Percentiles rank a stretch among this genome's conserved stretches.
These are phyloP conservation scores for Candida sanyaensis DNA, from an alignment of 1,139 yeast genomes.

Conservation along the genomic window DNA sequence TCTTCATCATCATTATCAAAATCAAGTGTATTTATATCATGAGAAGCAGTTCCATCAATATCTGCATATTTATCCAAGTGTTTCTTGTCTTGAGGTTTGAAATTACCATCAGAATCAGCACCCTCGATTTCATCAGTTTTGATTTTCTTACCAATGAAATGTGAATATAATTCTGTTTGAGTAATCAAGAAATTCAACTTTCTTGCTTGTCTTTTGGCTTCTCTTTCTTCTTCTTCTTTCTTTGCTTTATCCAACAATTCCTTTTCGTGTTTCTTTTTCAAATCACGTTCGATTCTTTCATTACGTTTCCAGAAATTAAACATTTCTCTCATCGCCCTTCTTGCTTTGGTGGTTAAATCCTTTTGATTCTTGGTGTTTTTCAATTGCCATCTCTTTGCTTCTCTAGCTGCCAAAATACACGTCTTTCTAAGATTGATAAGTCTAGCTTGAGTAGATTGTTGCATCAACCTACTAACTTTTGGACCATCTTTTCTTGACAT, in stretches of 20 bases:
- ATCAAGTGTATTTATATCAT: slow-evolving; percentile 67
- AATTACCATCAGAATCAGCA: slow-evolving; percentile 44
- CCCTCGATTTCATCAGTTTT: slow-evolving; percentile 87
- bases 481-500: slow-evolving; percentile 92
- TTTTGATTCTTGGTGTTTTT: slow-evolving; percentile 88
- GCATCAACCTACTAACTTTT: slow-evolving; percentile 75
- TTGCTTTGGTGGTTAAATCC: slow-evolving; percentile 88
- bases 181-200: slow-evolving; percentile 94
- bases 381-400: slow-evolving; percentile 94
- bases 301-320: slow-evolving; percentile 96
- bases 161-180: slow-evolving; percentile 95
- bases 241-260: slow-evolving; percentile 89
- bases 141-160: slow-evolving; percentile 92
- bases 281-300: slow-evolving; percentile 92
- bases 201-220: slow-evolving; percentile 88
- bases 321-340: slow-evolving; percentile 98
- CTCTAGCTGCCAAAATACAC: slow-evolving; percentile 87
- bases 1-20: slow-evolving; percentile 92
- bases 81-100: slow-evolving; percentile 15
- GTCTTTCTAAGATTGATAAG: slow-evolving; percentile 83
- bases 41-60: slow-evolving; percentile 30
- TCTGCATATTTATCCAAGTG: slow-evolving; percentile 39
- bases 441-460: slow-evolving; percentile 76
- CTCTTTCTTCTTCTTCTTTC: slow-evolving; percentile 93
- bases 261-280: slow-evolving; percentile 85